Base-by-base conservation (phyloP, 2,329 filamentous ascomycete genomes). In the Fusarium multiceps region DNA sequence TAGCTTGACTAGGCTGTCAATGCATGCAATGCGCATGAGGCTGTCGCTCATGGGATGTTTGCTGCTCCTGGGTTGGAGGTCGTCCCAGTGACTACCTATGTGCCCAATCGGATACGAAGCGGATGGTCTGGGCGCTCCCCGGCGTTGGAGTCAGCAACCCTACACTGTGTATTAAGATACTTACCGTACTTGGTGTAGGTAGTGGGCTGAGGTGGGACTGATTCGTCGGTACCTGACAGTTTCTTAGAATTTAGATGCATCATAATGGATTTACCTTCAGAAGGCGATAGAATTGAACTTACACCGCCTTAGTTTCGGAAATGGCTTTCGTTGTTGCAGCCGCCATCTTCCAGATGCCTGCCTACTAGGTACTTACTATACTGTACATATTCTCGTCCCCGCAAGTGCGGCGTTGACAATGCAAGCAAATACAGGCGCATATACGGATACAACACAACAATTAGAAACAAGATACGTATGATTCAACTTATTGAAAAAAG, bases 11-110 rank as follows among this genome's bases (percentile, higher is more conserved):
- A 55, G 48, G 25, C 40, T 45, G 54, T 73, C 66, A 75, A 75
- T 75, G 73, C 73, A 71, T 70, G 68, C 73, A 73, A 75, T 68
- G 65, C 72, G 70, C 73, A 75, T 70, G 71, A 73, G 59, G 71
- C 71, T 73, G 62, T 57, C 54, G 55, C 61, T 66, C 63, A 69
- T 74, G 70, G 72, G 59, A 71, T 74, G 73, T 75, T 75, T 75
- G 68, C 61, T 69, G 34, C 61, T 69, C 55, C 72, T 73, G 60
- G 68, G 71, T 72, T 64, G 72, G 64, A 69, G 55, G 70, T 72
- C 61, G 54, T 67, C 65, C 69, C 56, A 69, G 72, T 60, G 54
- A 27, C 42, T 41, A 64, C 21, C 21, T 21, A 21, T 53, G 47
- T 55, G 60, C 60, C 73, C 73, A 75, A 75, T 75, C 73, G 71